Evolutionary conservation across 805 yeast species (phyloP).

Genomic region (Kodamaea leandrae): DNA sequence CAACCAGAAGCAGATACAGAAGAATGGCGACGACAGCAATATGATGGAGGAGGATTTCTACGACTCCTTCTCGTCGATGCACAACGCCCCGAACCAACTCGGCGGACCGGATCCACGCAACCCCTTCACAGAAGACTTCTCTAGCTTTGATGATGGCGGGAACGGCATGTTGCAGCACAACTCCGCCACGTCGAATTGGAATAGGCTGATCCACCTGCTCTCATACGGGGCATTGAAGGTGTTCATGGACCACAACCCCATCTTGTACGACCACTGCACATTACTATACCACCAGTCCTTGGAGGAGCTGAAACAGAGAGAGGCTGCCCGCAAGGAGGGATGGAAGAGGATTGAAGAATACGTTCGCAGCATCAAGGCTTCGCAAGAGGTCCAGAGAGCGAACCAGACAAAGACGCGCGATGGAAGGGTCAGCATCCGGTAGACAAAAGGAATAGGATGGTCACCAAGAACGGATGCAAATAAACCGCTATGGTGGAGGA

Average conservation of each 20-base stretch:
- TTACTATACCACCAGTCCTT: conserved; percentile 76
- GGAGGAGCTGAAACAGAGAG: conserved; percentile 67
- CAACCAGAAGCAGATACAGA: conserved; percentile 9
- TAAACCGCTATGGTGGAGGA: too few species aligned
- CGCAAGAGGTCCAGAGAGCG: conserved; percentile 9
- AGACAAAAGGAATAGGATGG: too few species aligned
- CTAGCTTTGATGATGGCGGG: conserved; percentile 31
- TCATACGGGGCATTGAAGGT: conserved; percentile 89
- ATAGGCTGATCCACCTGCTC: conserved; percentile 85
- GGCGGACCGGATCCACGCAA: conserved; percentile 14
- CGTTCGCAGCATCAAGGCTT: conserved; percentile 36
- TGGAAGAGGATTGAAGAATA: conserved; percentile 69
- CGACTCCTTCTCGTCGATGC: conserved; percentile 39
- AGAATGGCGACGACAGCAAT: conserved; percentile 21
- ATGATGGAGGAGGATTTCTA: conserved; percentile 46
- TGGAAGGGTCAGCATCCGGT: background rate
- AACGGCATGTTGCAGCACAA: conserved; percentile 40
- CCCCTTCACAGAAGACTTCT: conserved; percentile 24
- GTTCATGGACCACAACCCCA: conserved; percentile 90
- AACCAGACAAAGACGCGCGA: background rate
- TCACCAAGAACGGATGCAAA: too few species aligned
- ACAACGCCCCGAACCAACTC: conserved; percentile 18
- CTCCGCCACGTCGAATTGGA: conserved; percentile 72
- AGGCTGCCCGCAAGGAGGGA: conserved; percentile 58
- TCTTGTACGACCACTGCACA: conserved; percentile 90